Percentiles rank a stretch among this genome's conserved stretches.
These are phyloP conservation scores for Aspergillus transmontanensis DNA, from an alignment of 2,329 filamentous ascomycete genomes.

Conservation along the genomic window DNA sequence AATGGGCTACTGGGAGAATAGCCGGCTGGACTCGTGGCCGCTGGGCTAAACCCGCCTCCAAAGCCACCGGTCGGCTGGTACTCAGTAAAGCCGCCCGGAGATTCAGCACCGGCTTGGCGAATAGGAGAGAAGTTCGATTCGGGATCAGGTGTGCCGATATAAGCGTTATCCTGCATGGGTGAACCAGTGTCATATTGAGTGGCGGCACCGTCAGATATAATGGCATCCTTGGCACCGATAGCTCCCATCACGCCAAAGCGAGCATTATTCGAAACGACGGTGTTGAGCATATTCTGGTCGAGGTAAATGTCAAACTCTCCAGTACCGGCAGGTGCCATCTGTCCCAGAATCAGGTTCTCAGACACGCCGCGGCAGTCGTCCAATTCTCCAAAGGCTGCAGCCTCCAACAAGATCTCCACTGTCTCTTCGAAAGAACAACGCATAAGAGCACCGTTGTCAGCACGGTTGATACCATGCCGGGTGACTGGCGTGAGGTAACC, in stretches of 20 bases:
- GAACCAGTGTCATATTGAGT: constrained; percentile 85
- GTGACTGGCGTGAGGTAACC: constrained; percentile 95
- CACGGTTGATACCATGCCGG: constrained; percentile 96
- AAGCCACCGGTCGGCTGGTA: constrained; percentile 71
- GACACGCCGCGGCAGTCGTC: constrained; percentile 98
- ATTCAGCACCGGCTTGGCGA: constrained; percentile 67
- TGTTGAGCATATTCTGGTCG: constrained; percentile 93
- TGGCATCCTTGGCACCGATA: constrained; percentile 73
- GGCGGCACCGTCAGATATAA: constrained; percentile 75
- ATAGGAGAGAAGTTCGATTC: constrained; percentile 72
- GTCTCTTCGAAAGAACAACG: constrained; percentile 99
- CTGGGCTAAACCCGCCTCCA: constrained; percentile 67
- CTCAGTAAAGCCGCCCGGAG: constrained; percentile 58
- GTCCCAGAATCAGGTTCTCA: constrained; percentile 97
- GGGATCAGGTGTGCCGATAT: constrained; percentile 64
- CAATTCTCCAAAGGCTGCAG: constrained; percentile 89
- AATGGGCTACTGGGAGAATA: constrained; percentile 75
- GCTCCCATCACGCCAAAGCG: constrained; percentile 80
- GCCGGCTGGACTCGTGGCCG: constrained; percentile 64
- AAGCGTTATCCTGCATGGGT: constrained; percentile 62
- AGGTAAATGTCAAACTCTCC: constrained; percentile 93
- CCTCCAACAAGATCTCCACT: constrained; percentile 95
- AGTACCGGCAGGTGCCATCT: constrained; percentile 95
- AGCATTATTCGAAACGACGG: constrained; percentile 89
- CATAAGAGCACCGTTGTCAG: constrained; percentile 97